Evolutionary conservation across 306 rosid genomes (phyloP).

Genomic region (Parietaria judaica): DNA sequence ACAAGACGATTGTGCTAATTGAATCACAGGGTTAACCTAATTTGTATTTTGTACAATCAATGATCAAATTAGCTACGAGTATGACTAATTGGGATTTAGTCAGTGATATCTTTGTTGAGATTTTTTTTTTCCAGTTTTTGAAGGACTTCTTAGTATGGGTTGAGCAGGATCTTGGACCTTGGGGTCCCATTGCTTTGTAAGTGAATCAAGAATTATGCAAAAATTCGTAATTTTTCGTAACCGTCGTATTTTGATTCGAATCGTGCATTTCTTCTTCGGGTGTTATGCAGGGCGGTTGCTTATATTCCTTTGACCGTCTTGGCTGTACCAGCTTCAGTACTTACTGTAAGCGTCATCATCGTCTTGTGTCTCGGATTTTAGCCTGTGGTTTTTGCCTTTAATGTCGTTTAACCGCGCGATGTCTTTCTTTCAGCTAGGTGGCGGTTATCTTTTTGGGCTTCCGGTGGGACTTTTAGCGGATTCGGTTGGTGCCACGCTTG

Average conservation of each 20-base stretch:
- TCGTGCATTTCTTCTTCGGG: background rate
- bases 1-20: background rate
- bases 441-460: slow-evolving; percentile 90
- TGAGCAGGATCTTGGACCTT: slow-evolving; percentile 77
- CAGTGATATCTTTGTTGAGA: background rate
- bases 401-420: slow-evolving; percentile 1
- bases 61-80: background rate
- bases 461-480: slow-evolving; percentile 73
- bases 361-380: background rate
- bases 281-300: slow-evolving; percentile 56
- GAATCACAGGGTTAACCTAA: background rate
- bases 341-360: slow-evolving; percentile 40
- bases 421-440: slow-evolving; percentile 62
- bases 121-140: slow-evolving; percentile 29
- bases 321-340: slow-evolving; percentile 88
- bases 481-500: slow-evolving; percentile 77
- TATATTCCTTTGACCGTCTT: slow-evolving; percentile 82
- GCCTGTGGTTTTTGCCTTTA: background rate
- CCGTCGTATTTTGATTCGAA: background rate
- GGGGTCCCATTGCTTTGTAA: slow-evolving; percentile 95
- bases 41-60: background rate
- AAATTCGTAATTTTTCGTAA: background rate
- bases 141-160: slow-evolving; percentile 91
- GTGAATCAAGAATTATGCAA: slow-evolving; percentile 13
- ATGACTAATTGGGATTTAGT: background rate